A percentile compares a stretch with the other conserved stretches of the same genome.
These are phyloP conservation scores for Pisolithus microcarpus DNA, from an alignment of 768 basidiomycete species.

Conservation along the genomic window DNA sequence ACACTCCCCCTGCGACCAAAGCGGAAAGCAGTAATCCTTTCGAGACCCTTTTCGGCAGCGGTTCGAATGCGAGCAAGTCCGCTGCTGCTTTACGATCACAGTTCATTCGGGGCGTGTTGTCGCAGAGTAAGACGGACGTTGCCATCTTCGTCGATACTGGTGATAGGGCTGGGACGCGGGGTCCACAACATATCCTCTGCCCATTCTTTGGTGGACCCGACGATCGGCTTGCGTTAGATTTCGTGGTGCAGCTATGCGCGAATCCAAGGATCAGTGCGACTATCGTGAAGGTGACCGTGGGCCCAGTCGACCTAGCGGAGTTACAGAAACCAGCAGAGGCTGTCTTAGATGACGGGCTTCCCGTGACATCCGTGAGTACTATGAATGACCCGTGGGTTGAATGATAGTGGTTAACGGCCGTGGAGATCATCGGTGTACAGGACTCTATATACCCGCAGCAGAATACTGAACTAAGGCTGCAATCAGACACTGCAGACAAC, in stretches of 20 bases:
- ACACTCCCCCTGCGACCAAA: constrained; percentile 13
- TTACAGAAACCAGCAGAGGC: constrained; percentile 44
- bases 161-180: constrained; percentile 21
- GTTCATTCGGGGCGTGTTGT: constrained; percentile 78
- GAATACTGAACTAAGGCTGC: constrained; percentile 58
- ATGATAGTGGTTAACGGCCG: constrained; percentile 2
- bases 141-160: constrained; percentile 80
- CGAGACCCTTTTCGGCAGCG: constrained; percentile 65
- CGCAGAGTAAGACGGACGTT: constrained; percentile 64
- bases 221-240: constrained; percentile 75
- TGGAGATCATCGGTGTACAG: constrained; percentile 42
- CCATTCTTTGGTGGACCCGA: constrained; percentile 96
- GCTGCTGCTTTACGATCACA: constrained; percentile 64
- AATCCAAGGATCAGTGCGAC: constrained; percentile 63
- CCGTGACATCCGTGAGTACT: constrained; percentile 3
- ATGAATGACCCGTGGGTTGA: constrained; percentile 1
- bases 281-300: constrained; percentile 54
- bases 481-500: constrained; percentile 79
- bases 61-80: constrained; percentile 40
- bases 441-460: constrained; percentile 69
- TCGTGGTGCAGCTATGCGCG: constrained; percentile 73
- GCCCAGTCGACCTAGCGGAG: constrained; percentile 37
- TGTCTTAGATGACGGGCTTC: constrained; percentile 45
- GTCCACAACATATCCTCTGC: constrained; percentile 59
- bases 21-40: constrained; percentile 52